These are phyloP conservation scores for Cladophialophora bantiana DNA, from an alignment of 2,329 filamentous ascomycete species.

Conservation along the genomic window DNA sequence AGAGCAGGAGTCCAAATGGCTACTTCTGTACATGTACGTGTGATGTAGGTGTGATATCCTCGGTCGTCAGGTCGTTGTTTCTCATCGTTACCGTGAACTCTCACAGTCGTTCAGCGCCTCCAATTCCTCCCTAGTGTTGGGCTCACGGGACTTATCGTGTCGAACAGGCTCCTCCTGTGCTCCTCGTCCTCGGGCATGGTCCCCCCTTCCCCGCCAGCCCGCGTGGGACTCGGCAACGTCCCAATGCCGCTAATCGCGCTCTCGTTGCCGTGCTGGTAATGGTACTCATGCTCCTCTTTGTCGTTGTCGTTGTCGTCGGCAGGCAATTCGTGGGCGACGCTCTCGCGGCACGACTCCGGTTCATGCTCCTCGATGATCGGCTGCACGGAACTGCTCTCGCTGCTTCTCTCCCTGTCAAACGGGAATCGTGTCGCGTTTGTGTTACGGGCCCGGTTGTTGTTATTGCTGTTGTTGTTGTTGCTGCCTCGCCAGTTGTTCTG, in stretches of 20 bases:
- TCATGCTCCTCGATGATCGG: conserved; percentile 30
- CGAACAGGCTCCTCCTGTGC: conserved; percentile 26
- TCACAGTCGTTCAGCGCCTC: background rate
- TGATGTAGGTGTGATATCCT: background rate
- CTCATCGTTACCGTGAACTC: background rate
- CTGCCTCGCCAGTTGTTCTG: conserved; percentile 29
- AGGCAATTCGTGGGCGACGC: background rate
- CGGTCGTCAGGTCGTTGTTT: background rate
- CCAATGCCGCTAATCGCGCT: conserved; percentile 29
- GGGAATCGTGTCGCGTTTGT: conserved; percentile 6
- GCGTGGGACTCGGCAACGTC: conserved; percentile 25
- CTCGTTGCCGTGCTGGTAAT: conserved; percentile 31
- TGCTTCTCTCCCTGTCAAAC: conserved; percentile 17
- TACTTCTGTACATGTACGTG: background rate
- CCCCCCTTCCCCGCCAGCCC: background rate
- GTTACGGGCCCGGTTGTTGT: background rate
- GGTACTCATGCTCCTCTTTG: background rate
- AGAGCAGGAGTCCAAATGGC: background rate
- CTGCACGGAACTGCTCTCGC: conserved; percentile 29
- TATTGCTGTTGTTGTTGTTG: background rate
- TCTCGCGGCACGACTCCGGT: background rate
- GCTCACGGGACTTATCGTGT: conserved; percentile 31
- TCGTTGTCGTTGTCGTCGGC: conserved; percentile 13
- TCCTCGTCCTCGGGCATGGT: conserved; percentile 18
- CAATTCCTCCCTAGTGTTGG: conserved; percentile 21